Evolutionary conservation across 176 grass and related monocot species (phyloP).

Genomic region (Canna indica): DNA sequence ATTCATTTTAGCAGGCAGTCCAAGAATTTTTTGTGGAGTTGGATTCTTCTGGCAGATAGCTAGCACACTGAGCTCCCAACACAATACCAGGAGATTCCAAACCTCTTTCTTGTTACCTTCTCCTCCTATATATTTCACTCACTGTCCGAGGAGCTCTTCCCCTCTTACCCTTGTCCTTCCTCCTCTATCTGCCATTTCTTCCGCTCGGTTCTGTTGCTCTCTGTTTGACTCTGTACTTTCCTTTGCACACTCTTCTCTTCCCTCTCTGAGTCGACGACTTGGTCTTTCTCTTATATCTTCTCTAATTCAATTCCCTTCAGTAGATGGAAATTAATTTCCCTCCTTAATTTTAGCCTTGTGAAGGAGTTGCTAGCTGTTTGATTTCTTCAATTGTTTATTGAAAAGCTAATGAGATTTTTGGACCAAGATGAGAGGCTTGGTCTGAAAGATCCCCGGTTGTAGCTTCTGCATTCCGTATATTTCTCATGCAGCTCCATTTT

Average conservation of each 20-base stretch:
- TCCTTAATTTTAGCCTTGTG: background rate
- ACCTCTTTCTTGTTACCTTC: background rate
- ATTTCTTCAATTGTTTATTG: too few species aligned
- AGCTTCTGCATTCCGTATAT: background rate
- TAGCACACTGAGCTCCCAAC: too few species aligned
- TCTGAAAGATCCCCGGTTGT: background rate
- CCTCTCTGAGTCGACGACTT: too few species aligned
- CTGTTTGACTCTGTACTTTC: background rate
- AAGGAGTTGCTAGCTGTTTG: background rate
- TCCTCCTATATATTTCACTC: background rate
- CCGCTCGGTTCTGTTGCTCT: background rate
- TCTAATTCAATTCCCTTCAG: background rate
- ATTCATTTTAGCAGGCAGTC: background rate
- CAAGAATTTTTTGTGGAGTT: background rate
- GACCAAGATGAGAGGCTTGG: background rate
- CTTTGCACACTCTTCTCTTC: too few species aligned
- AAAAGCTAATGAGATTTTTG: background rate
- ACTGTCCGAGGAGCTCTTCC: background rate
- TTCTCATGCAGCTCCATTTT: conserved; percentile 37
- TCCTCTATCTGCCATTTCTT: background rate
- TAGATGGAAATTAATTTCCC: background rate
- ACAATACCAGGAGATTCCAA: background rate
- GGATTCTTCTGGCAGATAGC: too few species aligned
- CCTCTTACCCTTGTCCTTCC: background rate
- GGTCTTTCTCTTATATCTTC: background rate